Percentiles rank a stretch among this genome's conserved stretches.
Evolutionary conservation across 148 eudicot species (phyloP).

Genomic region (Beta vulgaris): DNA sequence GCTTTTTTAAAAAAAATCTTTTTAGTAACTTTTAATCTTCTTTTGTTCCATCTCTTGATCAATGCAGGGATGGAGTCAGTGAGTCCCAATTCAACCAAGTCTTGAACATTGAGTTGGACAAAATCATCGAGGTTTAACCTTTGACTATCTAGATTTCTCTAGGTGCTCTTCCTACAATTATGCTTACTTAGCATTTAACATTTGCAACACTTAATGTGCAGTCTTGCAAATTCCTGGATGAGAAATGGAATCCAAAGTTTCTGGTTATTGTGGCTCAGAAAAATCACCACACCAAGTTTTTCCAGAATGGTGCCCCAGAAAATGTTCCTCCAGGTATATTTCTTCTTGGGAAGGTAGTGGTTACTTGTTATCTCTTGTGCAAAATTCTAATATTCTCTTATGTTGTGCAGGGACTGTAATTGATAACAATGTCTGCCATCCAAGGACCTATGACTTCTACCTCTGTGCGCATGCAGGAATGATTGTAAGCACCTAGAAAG

Average conservation of each 20-base stretch:
- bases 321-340: constrained; percentile 83
- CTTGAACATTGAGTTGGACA: constrained; percentile 75
- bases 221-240: constrained; percentile 88
- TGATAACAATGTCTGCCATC: constrained; percentile 86
- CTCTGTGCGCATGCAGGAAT: constrained; percentile 93
- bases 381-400: background rate
- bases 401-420: constrained; percentile 69
- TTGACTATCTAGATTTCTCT: background rate
- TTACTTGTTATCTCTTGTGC: background rate
- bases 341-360: background rate
- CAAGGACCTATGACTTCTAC: constrained; percentile 82
- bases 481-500: constrained; percentile 55
- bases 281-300: constrained; percentile 89
- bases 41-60: background rate
- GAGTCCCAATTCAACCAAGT: constrained; percentile 93
- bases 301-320: constrained; percentile 68
- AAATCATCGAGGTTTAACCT: constrained; percentile 64
- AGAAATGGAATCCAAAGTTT: constrained; percentile 80
- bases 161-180: too few species aligned
- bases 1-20: too few species aligned
- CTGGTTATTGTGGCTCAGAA: constrained; percentile 80
- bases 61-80: constrained; percentile 81
- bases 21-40: too few species aligned
- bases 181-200: background rate
- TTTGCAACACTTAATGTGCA: background rate